These are phyloP conservation scores for Pseudozyma sp. DNA, from an alignment of 1,284 basidiomycete species.

Conservation along the genomic window DNA sequence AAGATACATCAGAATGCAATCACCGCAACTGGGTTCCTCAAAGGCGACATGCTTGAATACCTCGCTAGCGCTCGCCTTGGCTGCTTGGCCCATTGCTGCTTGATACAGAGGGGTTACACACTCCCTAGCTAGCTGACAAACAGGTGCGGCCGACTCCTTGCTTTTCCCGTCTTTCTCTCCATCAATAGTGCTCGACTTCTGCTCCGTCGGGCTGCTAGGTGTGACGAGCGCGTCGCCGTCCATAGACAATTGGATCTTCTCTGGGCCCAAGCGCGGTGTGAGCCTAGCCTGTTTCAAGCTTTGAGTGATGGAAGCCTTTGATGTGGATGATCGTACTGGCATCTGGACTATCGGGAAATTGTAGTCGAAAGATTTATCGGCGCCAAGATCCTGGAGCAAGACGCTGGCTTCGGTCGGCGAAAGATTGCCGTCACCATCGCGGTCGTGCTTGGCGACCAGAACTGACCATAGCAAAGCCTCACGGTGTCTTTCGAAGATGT, in stretches of 20 bases:
- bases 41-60: slow-evolving; percentile 6
- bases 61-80: slow-evolving; percentile 4
- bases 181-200: not conserved
- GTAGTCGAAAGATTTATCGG: not conserved
- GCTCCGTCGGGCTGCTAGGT: slow-evolving; percentile 5
- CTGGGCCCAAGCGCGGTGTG: not conserved
- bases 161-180: slow-evolving; percentile 3
- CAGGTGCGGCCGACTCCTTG: not conserved
- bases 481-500: slow-evolving; percentile 21
- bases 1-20: slow-evolving; percentile 27
- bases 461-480: slow-evolving; percentile 44
- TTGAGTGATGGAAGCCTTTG: not conserved
- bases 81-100: not conserved
- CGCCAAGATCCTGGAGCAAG: slow-evolving; percentile 24
- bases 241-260: slow-evolving; percentile 16
- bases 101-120: slow-evolving; percentile 14
- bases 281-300: slow-evolving; percentile 10
- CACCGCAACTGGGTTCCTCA: slow-evolving; percentile 14
- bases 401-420: slow-evolving; percentile 14
- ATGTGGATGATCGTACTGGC: slow-evolving; percentile 4
- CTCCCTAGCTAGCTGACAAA: slow-evolving; percentile 6
- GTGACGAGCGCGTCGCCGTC: slow-evolving; percentile 12
- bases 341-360: slow-evolving; percentile 1
- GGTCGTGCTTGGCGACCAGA: slow-evolving; percentile 36
- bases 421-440: slow-evolving; percentile 24